Evolutionary conservation across 73 alveolate species (phyloP).

Genomic region (Paramecium sexaurelia): DNA sequence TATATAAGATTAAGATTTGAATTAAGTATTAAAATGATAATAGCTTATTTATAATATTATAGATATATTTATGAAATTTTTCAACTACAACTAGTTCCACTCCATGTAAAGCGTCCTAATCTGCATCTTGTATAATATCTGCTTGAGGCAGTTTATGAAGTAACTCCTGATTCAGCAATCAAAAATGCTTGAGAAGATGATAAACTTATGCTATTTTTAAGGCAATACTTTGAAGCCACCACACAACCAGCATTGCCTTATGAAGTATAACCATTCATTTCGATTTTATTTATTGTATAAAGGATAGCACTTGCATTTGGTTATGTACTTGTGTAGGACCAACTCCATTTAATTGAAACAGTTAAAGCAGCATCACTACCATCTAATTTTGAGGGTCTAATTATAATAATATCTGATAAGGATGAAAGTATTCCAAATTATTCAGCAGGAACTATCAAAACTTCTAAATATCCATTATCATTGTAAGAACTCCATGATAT

Average conservation of each 20-base stretch:
- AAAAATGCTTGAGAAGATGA: neutral
- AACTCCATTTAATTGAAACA: neutral
- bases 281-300: neutral
- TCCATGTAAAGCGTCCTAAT: neutral
- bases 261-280: neutral
- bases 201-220: neutral
- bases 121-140: slow-evolving; percentile 1
- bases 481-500: neutral
- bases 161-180: neutral
- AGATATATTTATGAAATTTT: no score
- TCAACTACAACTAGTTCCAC: no score
- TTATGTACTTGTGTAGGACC: neutral
- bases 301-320: neutral
- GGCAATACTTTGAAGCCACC: neutral
- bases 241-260: neutral
- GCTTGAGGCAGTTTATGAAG: neutral
- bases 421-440: neutral
- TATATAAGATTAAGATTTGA: no score
- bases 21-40: no score
- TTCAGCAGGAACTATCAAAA: neutral
- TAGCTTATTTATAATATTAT: no score
- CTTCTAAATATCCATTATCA: neutral
- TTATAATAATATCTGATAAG: neutral
- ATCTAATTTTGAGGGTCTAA: neutral
- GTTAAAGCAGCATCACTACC: neutral